These are phyloP conservation scores for Sordariomycetes sp. DNA, from an alignment of 2,329 filamentous ascomycete genomes.

Conservation along the genomic window DNA sequence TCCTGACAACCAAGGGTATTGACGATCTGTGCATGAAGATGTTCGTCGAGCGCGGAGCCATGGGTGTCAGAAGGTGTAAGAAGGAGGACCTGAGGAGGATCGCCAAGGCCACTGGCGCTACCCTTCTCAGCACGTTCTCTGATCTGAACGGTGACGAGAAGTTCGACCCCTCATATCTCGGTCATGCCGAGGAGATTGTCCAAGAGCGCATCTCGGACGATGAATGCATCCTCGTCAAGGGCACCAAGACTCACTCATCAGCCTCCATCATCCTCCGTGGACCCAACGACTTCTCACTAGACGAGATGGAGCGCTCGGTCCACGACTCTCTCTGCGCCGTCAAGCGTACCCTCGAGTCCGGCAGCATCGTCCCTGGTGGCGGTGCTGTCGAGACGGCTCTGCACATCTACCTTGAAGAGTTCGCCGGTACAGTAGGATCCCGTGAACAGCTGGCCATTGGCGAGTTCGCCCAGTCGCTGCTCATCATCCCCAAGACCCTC, in stretches of 20 bases:
- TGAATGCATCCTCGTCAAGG: constrained; percentile 94
- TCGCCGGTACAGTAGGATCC: constrained; percentile 92
- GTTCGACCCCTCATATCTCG: constrained; percentile 84
- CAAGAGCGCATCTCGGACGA: constrained; percentile 98
- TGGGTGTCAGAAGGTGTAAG: constrained; percentile 94
- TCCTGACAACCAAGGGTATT: constrained; percentile 96
- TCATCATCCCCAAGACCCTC: constrained; percentile 91
- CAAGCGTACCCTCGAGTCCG: constrained; percentile 93
- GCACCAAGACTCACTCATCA: constrained; percentile 87
- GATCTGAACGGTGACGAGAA: constrained; percentile 97
- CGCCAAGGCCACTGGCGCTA: constrained; percentile 91
- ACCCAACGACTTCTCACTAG: constrained; percentile 89
- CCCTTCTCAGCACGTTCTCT: constrained; percentile 83
- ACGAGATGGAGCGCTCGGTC: constrained; percentile 98
- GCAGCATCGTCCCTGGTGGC: constrained; percentile 91
- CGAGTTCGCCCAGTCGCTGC: constrained; percentile 90
- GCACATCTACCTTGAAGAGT: constrained; percentile 98
- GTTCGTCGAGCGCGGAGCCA: constrained; percentile 89
- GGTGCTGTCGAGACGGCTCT: constrained; percentile 97
- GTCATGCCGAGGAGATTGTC: constrained; percentile 88
- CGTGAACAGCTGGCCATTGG: constrained; percentile 96
- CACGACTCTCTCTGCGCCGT: constrained; percentile 96
- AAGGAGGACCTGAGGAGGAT: constrained; percentile 97
- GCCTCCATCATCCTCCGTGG: constrained; percentile 94
- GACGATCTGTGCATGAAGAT: constrained; percentile 92